Evolutionary conservation across 768 basidiomycete genomes (phyloP).

Genomic region (Leccinum subtestaceum): DNA sequence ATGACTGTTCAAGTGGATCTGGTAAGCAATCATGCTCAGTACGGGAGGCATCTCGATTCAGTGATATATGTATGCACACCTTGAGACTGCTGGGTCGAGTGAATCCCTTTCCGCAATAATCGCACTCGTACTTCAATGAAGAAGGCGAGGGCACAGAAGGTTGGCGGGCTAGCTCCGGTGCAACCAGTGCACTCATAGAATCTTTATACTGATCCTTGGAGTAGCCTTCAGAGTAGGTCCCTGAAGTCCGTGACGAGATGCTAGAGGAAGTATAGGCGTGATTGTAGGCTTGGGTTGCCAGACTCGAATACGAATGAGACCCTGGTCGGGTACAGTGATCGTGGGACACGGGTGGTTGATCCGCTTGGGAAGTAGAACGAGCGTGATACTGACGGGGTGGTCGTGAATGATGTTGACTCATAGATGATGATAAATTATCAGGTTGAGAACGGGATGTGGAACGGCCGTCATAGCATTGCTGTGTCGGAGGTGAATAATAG

Average conservation of each 20-base stretch:
- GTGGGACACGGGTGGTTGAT: slow-evolving; percentile 25
- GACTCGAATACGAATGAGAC: slow-evolving; percentile 26
- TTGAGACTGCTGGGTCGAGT: slow-evolving; percentile 81
- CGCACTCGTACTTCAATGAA: slow-evolving; percentile 66
- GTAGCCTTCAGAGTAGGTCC: slow-evolving; percentile 17
- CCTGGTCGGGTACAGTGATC: slow-evolving; percentile 28
- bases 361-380: slow-evolving; percentile 29
- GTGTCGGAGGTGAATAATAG: slow-evolving; percentile 23
- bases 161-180: slow-evolving; percentile 16
- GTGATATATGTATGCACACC: slow-evolving; percentile 37
- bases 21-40: slow-evolving; percentile 28
- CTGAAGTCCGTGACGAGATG: slow-evolving; percentile 20
- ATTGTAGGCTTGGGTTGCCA: slow-evolving; percentile 20
- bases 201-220: slow-evolving; percentile 16
- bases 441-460: slow-evolving; percentile 11
- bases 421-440: slow-evolving; percentile 26
- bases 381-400: slow-evolving; percentile 19
- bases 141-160: slow-evolving; percentile 30
- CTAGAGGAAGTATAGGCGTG: slow-evolving; percentile 14
- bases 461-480: slow-evolving; percentile 29
- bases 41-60: background rate
- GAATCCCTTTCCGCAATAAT: slow-evolving; percentile 78
- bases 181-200: slow-evolving; percentile 1
- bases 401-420: slow-evolving; percentile 23
- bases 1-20: slow-evolving; percentile 86